Evolutionary conservation across 306 rosid species (phyloP), one percentile per base, ranked within the genome.

Genomic region (Sicyos baderoa): DNA sequence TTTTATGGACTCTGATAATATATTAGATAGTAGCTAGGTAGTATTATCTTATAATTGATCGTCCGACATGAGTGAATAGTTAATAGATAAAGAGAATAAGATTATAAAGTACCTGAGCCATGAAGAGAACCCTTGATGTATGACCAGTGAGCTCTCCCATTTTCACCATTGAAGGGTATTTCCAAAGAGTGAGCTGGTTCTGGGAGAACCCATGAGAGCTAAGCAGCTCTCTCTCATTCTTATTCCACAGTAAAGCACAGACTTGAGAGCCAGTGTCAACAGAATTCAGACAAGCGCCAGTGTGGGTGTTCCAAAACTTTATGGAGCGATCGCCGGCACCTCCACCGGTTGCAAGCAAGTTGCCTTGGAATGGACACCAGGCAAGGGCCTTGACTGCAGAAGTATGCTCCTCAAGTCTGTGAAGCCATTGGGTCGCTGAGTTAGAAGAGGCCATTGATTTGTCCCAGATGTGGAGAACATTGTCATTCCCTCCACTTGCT

Each of bases 291-390:
- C 96, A 86, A 0, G 84, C 89, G 12, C 96, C 95, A 0, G 91
- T 90, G 71, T 90, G 95, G 3, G 91, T 79, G 76, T 88, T 88
- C 96, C 93, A 89, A 60, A 87, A 81, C 74, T 85, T 89, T 19
- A 89, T 83, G 85, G 81, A 77, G 21, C 85, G 87, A 37, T 89
- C 96, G 53, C 86, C 82, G 0, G 73, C 89, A 4, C 96, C 93
- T 63, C 96, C 96, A 29, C 93, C 91, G 6, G 91, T 69, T 51
- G 86, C 87, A 13, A 89, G 48, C 54, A 89, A 70, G 70, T 87
- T 89, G 42, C 81, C 76, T 79, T 87, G 96, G 80, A 89, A 89
- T 2, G 96, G 95, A 32, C 94, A 89, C 96, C 95, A 89, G 49
- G 88, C 89, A 0, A 89, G 88, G 67, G 96, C 96, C 71, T 85